A percentile compares a stretch with the other conserved stretches of the same genome.
Evolutionary conservation across 2,329 filamentous ascomycete genomes (phyloP).

Genomic region (Westerdykella sp.): DNA sequence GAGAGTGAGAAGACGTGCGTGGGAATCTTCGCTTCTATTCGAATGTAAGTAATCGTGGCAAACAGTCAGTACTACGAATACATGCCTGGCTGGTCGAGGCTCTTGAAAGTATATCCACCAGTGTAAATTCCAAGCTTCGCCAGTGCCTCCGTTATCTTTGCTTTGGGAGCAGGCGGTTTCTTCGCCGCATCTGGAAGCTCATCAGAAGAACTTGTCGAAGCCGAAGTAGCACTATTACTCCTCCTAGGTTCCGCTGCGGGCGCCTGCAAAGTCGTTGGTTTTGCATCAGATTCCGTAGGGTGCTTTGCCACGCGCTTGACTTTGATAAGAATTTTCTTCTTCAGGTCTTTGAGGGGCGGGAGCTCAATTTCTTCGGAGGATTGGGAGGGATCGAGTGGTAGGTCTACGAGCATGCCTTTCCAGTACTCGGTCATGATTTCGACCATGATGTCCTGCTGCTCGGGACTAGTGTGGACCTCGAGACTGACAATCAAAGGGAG

Average conservation of each 20-base stretch:
- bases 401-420: conserved; percentile 65
- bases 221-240: conserved; percentile 17
- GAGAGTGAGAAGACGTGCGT: conserved; percentile 61
- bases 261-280: conserved; percentile 26
- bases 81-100: conserved; percentile 60
- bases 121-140: conserved; percentile 78
- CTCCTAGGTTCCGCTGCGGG: conserved; percentile 19
- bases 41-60: background rate
- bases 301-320: conserved; percentile 44
- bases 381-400: conserved; percentile 36
- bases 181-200: conserved; percentile 40
- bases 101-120: conserved; percentile 72
- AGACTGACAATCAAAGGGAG: conserved; percentile 86
- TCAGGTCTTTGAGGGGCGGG: conserved; percentile 59
- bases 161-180: conserved; percentile 46
- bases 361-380: conserved; percentile 54
- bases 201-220: conserved; percentile 28
- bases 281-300: conserved; percentile 17
- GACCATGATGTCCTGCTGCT: conserved; percentile 89
- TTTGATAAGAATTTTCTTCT: conserved; percentile 64
- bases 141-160: conserved; percentile 63
- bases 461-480: conserved; percentile 75
- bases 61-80: background rate
- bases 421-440: conserved; percentile 89
- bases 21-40: conserved; percentile 45